Conservation (phyloP, 2,329 filamentous ascomycete species). For the Exophiala spinifera region DNA sequence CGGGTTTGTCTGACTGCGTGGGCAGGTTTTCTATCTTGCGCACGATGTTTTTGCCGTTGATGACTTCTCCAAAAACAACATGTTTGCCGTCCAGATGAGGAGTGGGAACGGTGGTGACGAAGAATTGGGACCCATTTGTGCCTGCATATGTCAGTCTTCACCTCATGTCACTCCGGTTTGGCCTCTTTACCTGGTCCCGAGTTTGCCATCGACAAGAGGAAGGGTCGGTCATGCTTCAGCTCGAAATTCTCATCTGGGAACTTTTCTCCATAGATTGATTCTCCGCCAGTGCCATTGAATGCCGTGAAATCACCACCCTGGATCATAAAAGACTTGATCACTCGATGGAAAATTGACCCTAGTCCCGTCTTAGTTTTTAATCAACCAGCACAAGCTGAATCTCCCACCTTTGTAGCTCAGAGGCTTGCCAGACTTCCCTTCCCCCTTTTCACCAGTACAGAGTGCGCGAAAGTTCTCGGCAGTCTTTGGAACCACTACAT, state of each 20-base stretch:
- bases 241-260: slow-evolving; percentile 97
- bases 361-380: slow-evolving; percentile 9
- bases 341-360: slow-evolving; percentile 86
- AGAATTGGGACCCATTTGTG: slow-evolving; percentile 98
- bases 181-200: slow-evolving; percentile 71
- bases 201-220: slow-evolving; percentile 96
- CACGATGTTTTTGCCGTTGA: slow-evolving; percentile 86
- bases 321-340: slow-evolving; percentile 99
- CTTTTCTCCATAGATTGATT: slow-evolving; percentile 96
- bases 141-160: slow-evolving; percentile 44
- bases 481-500: slow-evolving; percentile 80
- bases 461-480: slow-evolving; percentile 93
- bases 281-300: slow-evolving; percentile 90
- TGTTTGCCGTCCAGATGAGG: slow-evolving; percentile 95
- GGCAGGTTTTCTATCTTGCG: slow-evolving; percentile 83
- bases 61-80: slow-evolving; percentile 93
- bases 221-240: slow-evolving; percentile 85
- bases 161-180: background rate
- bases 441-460: slow-evolving; percentile 91
- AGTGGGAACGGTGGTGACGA: slow-evolving; percentile 92
- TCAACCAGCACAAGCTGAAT: background rate
- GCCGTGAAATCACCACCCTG: slow-evolving; percentile 96
- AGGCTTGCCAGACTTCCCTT: slow-evolving; percentile 75
- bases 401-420: slow-evolving; percentile 76
- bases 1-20: slow-evolving; percentile 75